Conservation (phyloP, 108 stramenopile species). For the Mayamaea pseudoterrestris region DNA sequence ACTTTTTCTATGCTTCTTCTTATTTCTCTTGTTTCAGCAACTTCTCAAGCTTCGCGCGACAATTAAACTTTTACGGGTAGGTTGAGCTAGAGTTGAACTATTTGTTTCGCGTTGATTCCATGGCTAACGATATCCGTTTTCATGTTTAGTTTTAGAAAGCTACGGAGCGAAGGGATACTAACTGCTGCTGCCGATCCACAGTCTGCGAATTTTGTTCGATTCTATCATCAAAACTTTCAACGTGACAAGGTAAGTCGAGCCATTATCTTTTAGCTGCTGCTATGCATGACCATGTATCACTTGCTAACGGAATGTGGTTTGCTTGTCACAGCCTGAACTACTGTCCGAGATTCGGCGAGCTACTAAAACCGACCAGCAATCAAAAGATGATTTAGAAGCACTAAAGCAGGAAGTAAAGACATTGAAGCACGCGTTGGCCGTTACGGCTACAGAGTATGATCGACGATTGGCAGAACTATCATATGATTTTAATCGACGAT, state of each 20-base stretch:
- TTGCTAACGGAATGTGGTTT: no score
- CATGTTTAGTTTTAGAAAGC: constrained; percentile 64
- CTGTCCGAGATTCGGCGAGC: constrained; percentile 50
- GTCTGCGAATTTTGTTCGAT: constrained; percentile 44
- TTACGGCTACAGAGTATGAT: constrained; percentile 26
- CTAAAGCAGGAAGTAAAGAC: constrained; percentile 37
- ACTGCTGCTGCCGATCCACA: constrained; percentile 45
- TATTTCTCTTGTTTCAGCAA: no score
- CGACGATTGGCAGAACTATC: constrained; percentile 33
- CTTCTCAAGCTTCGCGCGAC: constrained; percentile 63
- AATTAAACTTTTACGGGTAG: constrained; percentile 67
- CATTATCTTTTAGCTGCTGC: no score
- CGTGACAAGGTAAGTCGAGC: no score
- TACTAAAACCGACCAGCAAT: constrained; percentile 51
- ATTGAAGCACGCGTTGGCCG: constrained; percentile 15
- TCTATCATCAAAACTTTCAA: constrained; percentile 67
- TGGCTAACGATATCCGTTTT: no score
- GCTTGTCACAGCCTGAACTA: no score
- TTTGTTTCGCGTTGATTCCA: not conserved
- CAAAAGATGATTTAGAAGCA: constrained; percentile 56
- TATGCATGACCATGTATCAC: no score
- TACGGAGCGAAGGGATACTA: constrained; percentile 52
- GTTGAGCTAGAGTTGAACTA: no score
- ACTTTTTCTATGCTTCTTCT: no score
- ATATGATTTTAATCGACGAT: constrained; percentile 31